A percentile compares a stretch with the other conserved stretches of the same genome.
These are phyloP conservation scores for Populus hybrid DNA, from an alignment of 441 rosid genomes.

Conservation along the genomic window DNA sequence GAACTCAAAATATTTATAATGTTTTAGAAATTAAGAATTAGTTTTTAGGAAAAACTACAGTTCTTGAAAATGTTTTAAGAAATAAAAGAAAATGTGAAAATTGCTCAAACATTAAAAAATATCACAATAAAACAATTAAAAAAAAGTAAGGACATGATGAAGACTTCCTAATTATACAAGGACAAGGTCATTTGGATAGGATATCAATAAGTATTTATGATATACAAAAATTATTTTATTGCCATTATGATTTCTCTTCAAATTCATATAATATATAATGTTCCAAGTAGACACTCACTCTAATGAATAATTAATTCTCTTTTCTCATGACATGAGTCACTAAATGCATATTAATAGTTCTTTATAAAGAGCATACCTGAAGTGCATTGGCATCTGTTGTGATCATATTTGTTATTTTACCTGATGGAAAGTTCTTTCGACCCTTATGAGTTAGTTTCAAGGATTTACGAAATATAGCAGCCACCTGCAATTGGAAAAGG, in stretches of 20 bases:
- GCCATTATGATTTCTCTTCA: background rate
- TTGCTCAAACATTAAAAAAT: background rate
- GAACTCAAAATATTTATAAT: too few species aligned
- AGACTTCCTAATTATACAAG: background rate
- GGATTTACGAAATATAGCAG: slow-evolving; percentile 83
- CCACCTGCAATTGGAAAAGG: slow-evolving; percentile 51
- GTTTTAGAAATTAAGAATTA: background rate
- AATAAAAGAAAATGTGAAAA: background rate
- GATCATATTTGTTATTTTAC: slow-evolving; percentile 93
- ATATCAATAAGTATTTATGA: background rate
- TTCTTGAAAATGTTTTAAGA: background rate
- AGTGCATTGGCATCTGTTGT: slow-evolving; percentile 86
- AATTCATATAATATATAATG: background rate
- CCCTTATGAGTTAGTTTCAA: slow-evolving; percentile 77
- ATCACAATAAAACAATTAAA: background rate
- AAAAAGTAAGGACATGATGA: background rate
- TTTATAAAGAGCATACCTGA: slow-evolving; percentile 50
- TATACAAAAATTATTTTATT: background rate
- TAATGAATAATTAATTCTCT: background rate
- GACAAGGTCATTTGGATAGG: too few species aligned
- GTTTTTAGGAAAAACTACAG: background rate
- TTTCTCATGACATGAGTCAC: slow-evolving; percentile 1
- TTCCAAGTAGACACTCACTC: background rate
- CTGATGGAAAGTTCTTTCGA: slow-evolving; percentile 82
- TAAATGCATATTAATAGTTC: background rate